Evolutionary conservation across 2,329 filamentous ascomycete species (phyloP), one percentile per base, ranked within the genome.

Genomic region (Gnomoniopsis sp.): DNA sequence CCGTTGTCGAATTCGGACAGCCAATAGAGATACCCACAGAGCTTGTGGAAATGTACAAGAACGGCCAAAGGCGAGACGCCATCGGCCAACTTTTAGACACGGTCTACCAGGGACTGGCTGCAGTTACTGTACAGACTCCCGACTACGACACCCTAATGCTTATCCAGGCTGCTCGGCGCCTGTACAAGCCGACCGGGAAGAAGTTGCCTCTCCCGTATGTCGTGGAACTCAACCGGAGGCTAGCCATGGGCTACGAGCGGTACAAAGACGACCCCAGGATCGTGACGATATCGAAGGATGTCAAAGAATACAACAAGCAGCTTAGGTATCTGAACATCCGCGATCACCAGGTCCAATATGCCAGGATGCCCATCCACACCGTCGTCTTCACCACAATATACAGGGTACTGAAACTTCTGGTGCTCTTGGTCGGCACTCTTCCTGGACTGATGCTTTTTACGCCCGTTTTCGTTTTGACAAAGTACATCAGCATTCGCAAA

Each of bases 71-170:
- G 65, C 84, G 95, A 69, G 91, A 96, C 66, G 91, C 95, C 48
- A 93, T 97, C 60, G 90, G 89, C 8, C 83, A 89, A 67, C 82
- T 97, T 46, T 79, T 99, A 57, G 91, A 96, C 67, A 91, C 86
- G 57, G 90, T 97, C 52, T 92, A 96, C 69, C 87, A 96, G 70
- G 85, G 89, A 38, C 82, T 98, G 51, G 87, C 90, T 62, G 85
- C 93, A 3, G 95, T 98, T 58, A 98, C 93, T 3, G 92, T 97
- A 43, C 93, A 91, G 15, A 88, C 90, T 41, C 93, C 93, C 3
- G 91, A 98, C 73, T 97, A 96, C 74, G 93, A 98, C 68, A 98
- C 93, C 3, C 80, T 98, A 22, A 96, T 96, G 93, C 83, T 96
- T 65, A 96, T 98, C 60, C 95, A 98, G 82, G 93, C 93, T 41